Percentiles rank a stretch among this genome's conserved stretches.
phyloP scores from a whole-genome alignment of 192 early-diverging fungal genomes.

The Allomyces macrogynus region DNA sequence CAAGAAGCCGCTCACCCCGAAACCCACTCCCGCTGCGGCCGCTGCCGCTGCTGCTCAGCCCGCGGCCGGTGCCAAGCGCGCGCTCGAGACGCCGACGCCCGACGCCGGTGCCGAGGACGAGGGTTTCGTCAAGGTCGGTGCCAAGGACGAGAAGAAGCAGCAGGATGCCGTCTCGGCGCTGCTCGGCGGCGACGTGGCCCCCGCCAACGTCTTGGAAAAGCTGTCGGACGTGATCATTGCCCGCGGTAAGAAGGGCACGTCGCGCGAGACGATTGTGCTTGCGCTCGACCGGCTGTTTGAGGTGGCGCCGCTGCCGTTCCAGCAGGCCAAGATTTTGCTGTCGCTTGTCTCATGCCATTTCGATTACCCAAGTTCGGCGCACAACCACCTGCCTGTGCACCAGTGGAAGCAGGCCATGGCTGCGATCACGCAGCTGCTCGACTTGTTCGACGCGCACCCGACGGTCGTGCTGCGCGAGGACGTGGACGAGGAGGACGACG shows the following conservation, averaged over 20 bases:
- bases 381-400: conserved; percentile 2
- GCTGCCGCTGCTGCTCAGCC: background rate
- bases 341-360: conserved; percentile 8
- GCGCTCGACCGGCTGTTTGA: conserved; percentile 3
- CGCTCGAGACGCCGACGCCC: conserved; percentile 20
- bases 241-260: conserved; percentile 86
- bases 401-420: conserved; percentile 9
- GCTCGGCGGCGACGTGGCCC: conserved; percentile 25
- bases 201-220: conserved; percentile 63
- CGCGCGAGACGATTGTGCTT: background rate
- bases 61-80: conserved; percentile 8
- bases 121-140: background rate
- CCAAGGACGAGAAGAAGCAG: conserved; percentile 10
- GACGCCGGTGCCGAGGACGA: conserved; percentile 12
- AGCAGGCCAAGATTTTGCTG: conserved; percentile 9
- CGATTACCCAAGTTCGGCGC: conserved; percentile 4
- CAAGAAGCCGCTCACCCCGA: background rate
- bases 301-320: conserved; percentile 4
- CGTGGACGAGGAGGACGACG: conserved; percentile 42
- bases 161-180: background rate
- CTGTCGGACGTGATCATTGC: conserved; percentile 55
- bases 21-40: background rate
- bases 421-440: conserved; percentile 58
- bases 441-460: conserved; percentile 52
- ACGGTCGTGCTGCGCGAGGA: conserved; percentile 48